These are phyloP conservation scores for barrel medic (Medicago truncatula) DNA, from an alignment of 306 rosid species.

Conservation along the genomic window MtrunA17r5.0-ANR NC_053042.1:32006501-32007000, in stretches of 20 bases:
- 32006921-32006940: conserved; percentile 31
- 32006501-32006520: conserved; percentile 14
- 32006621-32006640: conserved; percentile 64
- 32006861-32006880: conserved; percentile 60
- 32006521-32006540: conserved; percentile 10
- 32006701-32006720: conserved; percentile 29
- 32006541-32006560: neutral
- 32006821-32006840: conserved; percentile 82
- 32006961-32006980: neutral
- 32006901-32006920: conserved; percentile 25
- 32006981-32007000: conserved; percentile 24
- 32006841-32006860: conserved; percentile 81
- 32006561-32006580: conserved; percentile 24
- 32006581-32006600: conserved; percentile 63
- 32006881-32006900: conserved; percentile 79
- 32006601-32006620: conserved; percentile 89
- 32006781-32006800: conserved; percentile 91
- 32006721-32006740: conserved; percentile 53
- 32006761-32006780: conserved; percentile 64
- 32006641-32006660: conserved; percentile 67
- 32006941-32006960: conserved; percentile 36
- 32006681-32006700: conserved; percentile 27
- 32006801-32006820: conserved; percentile 58
- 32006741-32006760: conserved; percentile 77
- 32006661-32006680: conserved; percentile 65